Evolutionary conservation across 2,329 filamentous ascomycete genomes (phyloP).

Genomic region (Neonectria ditissima): DNA sequence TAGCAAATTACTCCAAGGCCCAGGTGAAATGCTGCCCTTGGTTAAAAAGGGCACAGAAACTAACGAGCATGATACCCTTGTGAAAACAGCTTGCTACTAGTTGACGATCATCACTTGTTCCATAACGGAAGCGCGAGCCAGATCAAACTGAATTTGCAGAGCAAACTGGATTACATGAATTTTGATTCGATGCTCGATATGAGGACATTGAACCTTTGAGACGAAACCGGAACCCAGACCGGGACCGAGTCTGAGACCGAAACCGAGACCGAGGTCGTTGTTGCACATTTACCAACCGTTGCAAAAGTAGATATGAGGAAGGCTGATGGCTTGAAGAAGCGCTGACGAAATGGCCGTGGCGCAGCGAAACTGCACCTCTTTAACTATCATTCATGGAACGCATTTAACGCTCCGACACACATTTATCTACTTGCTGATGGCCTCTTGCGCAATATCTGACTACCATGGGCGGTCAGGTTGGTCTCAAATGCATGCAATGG

Average conservation of each 20-base stretch:
- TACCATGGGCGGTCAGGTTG: conserved; percentile 35
- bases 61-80: too few relatives aligned
- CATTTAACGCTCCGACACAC: neutral
- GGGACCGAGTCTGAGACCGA: neutral
- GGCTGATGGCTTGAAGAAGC: neutral
- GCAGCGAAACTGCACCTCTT: neutral
- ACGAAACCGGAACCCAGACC: neutral
- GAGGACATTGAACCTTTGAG: too few relatives aligned
- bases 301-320: neutral
- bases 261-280: neutral
- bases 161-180: too few relatives aligned
- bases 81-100: too few relatives aligned
- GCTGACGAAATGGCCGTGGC: too few relatives aligned
- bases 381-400: neutral
- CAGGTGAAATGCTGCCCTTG: too few relatives aligned
- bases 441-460: neutral
- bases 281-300: neutral
- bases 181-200: too few relatives aligned
- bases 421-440: neutral
- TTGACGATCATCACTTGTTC: too few relatives aligned
- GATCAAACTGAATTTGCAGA: too few relatives aligned
- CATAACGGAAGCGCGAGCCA: too few relatives aligned
- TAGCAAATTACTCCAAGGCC: too few relatives aligned
- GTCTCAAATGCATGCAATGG: conserved; percentile 75
- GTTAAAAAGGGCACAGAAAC: too few relatives aligned